Base-by-base conservation (phyloP, 768 basidiomycete genomes). In the Glaciozyma antarctica region DNA sequence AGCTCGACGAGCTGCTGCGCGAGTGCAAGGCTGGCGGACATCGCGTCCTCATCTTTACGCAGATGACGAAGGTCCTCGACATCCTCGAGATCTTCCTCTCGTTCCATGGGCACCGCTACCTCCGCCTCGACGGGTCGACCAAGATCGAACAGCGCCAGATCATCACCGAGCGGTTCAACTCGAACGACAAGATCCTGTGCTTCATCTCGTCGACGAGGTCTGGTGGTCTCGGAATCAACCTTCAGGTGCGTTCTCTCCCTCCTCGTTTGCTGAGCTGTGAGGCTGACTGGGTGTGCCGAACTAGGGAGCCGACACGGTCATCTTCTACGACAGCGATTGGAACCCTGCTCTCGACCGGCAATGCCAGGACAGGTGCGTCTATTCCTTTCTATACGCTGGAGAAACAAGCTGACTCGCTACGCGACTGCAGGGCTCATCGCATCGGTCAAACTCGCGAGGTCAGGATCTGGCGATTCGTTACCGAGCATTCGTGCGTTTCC, bases 61-160 rank as follows among this genome's bases (percentile, higher is more conserved):
- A 98, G 73, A 97, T 97, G 93, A 94, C 93, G 38, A 82, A 82
- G 65, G 86, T 98, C 41, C 81, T 98, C 64, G 93, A 98, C 75
- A 90, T 98, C 65, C 82, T 98, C 60, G 93, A 97, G 75, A 85
- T 86, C 22, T 98, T 91, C 76, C 81, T 97, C 64, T 93, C 88
- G 72, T 85, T 90, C 63, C 90, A 92, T 73, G 93, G 93, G 0
- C 88, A 93, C 75, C 82, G 93, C 16, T 98, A 98, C 76, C 82
- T 94, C 24, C 83, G 93, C n/a, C 78, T 98, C 43, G 93, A 98
- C 74, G 93, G 93, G 3, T 86, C 89, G 48, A 98, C 93, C 61
- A 92, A 88, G 77, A 90, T 95, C 64, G 93, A 95, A 77, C 90
- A 97, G 72, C 81, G 93, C 1, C 78, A 79, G 62, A 72, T 77